Evolutionary conservation across 2,329 filamentous ascomycete genomes (phyloP), one percentile per base, ranked within the genome.

Genomic region (Pseudogymnoascus sp.): DNA sequence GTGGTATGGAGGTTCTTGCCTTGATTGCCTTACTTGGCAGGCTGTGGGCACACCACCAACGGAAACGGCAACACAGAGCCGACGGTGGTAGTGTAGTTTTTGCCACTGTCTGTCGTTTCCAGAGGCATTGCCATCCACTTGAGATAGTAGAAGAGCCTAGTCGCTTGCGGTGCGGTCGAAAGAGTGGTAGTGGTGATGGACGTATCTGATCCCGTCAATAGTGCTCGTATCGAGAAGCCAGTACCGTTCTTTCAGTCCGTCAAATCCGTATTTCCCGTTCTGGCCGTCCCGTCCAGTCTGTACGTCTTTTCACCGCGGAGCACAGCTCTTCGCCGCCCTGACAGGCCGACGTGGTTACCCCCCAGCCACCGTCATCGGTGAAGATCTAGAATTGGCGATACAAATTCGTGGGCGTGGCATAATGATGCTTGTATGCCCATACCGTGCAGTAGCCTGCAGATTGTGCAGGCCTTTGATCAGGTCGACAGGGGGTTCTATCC

Each of bases 381-480:
- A 25, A 14, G 25, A 50, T 50, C 43, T 50, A 50, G 25, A 50
- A 50, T 14, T 25, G 43, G 25, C 43, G 43, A 50, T 50, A n/a
- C 25, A 30, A 25, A 30, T 50, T 50, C 25, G 43, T 16, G 43
- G 43, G 43, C 43, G n/a, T 28, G 25, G 30, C 30, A 12, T 25
- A 18, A 25, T 12, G 43, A 50, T 50, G 43, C 43, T 50, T 50
- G 43, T 30, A 28, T 50, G 14, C 25, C 25, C 22, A n/a, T 16
- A 50, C 43, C 25, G n/a, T 50, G 43, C 43, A 50, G 43, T 30
- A 50, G 25, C n/a, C 22, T 50, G 22, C 43, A 50, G 43, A 50
- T 9, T 50, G 43, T 50, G 25, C 43, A 16, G n/a, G 14, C 22
- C 43, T 30, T 30, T 50, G n/a, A 3, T 50, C 43, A 50, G 43